Evolutionary conservation across 2,329 filamentous ascomycete species (phyloP), one percentile per base, ranked within the genome.

Genomic region (Exophiala spinifera): DNA sequence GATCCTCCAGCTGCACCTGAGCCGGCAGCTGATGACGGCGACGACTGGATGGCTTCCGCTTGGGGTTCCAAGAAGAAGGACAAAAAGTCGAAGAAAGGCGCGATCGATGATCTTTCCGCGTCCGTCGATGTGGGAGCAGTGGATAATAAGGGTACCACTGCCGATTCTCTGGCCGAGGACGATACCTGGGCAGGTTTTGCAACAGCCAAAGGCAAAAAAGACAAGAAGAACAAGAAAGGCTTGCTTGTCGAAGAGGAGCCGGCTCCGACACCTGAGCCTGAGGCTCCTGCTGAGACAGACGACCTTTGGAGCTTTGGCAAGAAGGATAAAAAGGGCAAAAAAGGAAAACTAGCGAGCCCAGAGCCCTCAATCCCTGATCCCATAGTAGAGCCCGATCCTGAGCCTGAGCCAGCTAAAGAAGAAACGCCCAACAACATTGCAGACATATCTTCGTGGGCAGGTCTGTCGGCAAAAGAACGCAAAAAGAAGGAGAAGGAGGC

Each of bases 401-500:
- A 63, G n/a, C 55, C 59, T 3, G 64, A 58, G 43, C 55, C 57
- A 15, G 52, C 31, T 14, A 31, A 48, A 51, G 53, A 64, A 52
- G 53, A 61, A 51, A 48, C 59, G 52, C 56, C 62, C 47, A 56
- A 58, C 43, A 43, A 49, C 13, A 33, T 51, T 39, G 55, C 51
- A 45, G 55, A 57, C 39, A 57, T 46, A 25, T 53, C 57, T 66
- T 62, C 71, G 64, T 70, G 66, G 67, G 67, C 55, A 1, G 56
- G 59, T 17, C 48, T 69, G 6, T 65, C 64, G 17, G 65, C 59
- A 5, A 59, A 61, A 44, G 59, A 61, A 15, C 49, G 53, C 10
- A 60, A 56, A 56, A 75, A 74, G 62, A 74, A 72, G 48, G 71
- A 74, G 63, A 78, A 77, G 65, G 80, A 81, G 66, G 74, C 73